These are phyloP conservation scores for Aspergillus quadricinctus DNA, from an alignment of 2,329 filamentous ascomycete genomes.

Conservation along the genomic window DNA sequence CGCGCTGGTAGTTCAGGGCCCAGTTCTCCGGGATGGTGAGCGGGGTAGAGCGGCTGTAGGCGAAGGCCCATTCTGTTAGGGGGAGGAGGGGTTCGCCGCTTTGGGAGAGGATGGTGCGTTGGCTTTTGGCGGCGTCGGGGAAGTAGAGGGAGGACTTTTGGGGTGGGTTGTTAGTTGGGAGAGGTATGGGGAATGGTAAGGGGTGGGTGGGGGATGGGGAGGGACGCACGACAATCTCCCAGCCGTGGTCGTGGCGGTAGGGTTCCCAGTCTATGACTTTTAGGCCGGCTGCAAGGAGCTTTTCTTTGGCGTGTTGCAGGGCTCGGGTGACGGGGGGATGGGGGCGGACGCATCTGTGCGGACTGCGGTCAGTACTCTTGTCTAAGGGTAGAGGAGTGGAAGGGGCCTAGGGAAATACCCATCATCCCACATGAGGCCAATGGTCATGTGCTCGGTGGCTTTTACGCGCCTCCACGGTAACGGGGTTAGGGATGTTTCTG, in stretches of 20 bases:
- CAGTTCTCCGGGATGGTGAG: constrained; percentile 27
- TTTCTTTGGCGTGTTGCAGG: constrained; percentile 19
- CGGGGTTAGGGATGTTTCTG: constrained; percentile 38
- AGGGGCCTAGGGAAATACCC: constrained; percentile 28
- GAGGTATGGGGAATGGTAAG: neutral
- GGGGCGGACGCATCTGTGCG: constrained; percentile 50
- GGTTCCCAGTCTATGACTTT: constrained; percentile 37
- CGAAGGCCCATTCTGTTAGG: constrained; percentile 40
- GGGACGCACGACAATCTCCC: constrained; percentile 31
- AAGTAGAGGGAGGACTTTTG: constrained; percentile 45
- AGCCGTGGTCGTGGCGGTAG: constrained; percentile 29
- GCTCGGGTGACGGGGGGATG: constrained; percentile 59
- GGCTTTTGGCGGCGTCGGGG: constrained; percentile 39
- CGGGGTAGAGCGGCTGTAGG: constrained; percentile 17
- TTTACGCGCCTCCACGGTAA: constrained; percentile 37
- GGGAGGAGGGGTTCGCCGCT: constrained; percentile 45
- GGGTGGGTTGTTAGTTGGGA: constrained; percentile 18
- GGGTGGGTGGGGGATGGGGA: neutral
- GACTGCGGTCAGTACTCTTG: neutral
- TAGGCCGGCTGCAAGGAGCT: constrained; percentile 42
- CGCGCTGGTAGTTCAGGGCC: constrained; percentile 23
- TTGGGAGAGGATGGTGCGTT: constrained; percentile 30
- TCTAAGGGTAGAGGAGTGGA: neutral
- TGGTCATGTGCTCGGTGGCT: constrained; percentile 22
- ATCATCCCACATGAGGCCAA: constrained; percentile 64